phyloP scores from a whole-genome alignment of 1,284 basidiomycete species.

The Omphalotus olearius region DNA sequence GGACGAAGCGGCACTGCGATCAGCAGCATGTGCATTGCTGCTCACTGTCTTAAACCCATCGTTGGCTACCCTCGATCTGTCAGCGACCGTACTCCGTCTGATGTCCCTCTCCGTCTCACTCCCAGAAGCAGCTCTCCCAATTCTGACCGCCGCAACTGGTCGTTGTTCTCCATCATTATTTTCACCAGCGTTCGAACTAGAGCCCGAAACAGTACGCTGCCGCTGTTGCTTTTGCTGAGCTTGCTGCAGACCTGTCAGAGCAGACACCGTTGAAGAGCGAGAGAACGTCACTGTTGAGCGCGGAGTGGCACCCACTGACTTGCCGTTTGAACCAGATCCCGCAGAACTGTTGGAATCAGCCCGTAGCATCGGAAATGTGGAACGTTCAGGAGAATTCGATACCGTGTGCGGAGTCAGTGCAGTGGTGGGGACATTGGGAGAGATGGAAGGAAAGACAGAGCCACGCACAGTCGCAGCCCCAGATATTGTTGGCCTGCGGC shows the following conservation, averaged over 20 bases:
- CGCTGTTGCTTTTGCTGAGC: slow-evolving; percentile 39
- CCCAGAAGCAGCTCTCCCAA: neutral
- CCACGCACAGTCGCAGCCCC: slow-evolving; percentile 52
- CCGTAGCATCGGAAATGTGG: slow-evolving; percentile 38
- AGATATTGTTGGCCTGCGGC: slow-evolving; percentile 43
- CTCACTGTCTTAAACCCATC: slow-evolving; percentile 27
- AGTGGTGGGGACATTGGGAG: slow-evolving; percentile 56
- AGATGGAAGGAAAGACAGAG: slow-evolving; percentile 39
- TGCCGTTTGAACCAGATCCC: slow-evolving; percentile 29
- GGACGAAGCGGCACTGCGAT: slow-evolving; percentile 32
- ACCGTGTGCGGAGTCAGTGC: slow-evolving; percentile 65
- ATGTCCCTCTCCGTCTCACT: slow-evolving; percentile 3
- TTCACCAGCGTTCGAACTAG: slow-evolving; percentile 25
- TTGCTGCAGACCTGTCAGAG: slow-evolving; percentile 53
- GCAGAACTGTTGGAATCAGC: slow-evolving; percentile 30
- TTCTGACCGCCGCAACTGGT: neutral
- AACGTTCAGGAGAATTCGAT: slow-evolving; percentile 38
- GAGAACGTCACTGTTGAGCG: slow-evolving; percentile 50
- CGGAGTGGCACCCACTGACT: slow-evolving; percentile 25
- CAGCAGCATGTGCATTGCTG: slow-evolving; percentile 29
- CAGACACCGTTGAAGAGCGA: slow-evolving; percentile 48
- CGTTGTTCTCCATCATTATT: slow-evolving; percentile 16
- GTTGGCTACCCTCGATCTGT: slow-evolving; percentile 38
- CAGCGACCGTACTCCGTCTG: slow-evolving; percentile 1
- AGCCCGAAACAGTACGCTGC: slow-evolving; percentile 34